Conservation (phyloP, 352 stramenopile species). For the Pythium periplocum region DNA sequence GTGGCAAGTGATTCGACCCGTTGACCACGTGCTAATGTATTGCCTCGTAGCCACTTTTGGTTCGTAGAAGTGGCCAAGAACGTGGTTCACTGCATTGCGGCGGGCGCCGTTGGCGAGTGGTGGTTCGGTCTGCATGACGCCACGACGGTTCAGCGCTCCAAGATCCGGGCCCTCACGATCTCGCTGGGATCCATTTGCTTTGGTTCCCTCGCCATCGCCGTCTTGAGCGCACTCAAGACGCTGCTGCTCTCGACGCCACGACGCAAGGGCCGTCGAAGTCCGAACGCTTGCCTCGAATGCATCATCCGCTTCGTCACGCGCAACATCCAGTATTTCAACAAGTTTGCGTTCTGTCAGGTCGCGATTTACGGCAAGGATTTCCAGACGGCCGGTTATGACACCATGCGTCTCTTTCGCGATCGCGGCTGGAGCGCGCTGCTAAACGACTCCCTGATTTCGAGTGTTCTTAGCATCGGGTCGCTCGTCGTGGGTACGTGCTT, state of each 20-base stretch:
- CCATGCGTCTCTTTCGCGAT: slow-evolving; percentile 75
- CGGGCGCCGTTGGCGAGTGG: slow-evolving; percentile 79
- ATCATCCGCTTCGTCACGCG: slow-evolving; percentile 62
- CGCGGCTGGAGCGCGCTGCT: slow-evolving; percentile 75
- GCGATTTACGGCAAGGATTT: slow-evolving; percentile 86
- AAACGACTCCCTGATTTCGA: slow-evolving; percentile 78
- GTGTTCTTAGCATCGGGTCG: slow-evolving; percentile 65
- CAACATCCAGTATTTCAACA: slow-evolving; percentile 85
- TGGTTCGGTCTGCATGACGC: slow-evolving; percentile 74
- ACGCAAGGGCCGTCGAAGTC: slow-evolving; percentile 50
- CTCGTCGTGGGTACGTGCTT: slow-evolving; percentile 61
- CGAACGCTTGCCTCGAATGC: slow-evolving; percentile 82
- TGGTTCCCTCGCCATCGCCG: slow-evolving; percentile 72
- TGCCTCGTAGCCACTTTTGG: slow-evolving; percentile 62
- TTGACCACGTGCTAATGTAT: neutral
- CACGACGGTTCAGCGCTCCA: slow-evolving; percentile 65
- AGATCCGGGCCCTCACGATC: slow-evolving; percentile 59
- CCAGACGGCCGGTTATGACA: slow-evolving; percentile 61
- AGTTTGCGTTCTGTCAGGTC: slow-evolving; percentile 84
- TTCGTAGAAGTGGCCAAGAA: slow-evolving; percentile 83
- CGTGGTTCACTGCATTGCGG: slow-evolving; percentile 80
- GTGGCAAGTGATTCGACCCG: neutral
- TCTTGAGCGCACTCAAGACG: slow-evolving; percentile 57
- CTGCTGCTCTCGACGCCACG: slow-evolving; percentile 63
- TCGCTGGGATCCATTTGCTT: slow-evolving; percentile 83